Conservation (phyloP, 2,329 filamentous ascomycete genomes). For the Thelonectria rubi region DNA sequence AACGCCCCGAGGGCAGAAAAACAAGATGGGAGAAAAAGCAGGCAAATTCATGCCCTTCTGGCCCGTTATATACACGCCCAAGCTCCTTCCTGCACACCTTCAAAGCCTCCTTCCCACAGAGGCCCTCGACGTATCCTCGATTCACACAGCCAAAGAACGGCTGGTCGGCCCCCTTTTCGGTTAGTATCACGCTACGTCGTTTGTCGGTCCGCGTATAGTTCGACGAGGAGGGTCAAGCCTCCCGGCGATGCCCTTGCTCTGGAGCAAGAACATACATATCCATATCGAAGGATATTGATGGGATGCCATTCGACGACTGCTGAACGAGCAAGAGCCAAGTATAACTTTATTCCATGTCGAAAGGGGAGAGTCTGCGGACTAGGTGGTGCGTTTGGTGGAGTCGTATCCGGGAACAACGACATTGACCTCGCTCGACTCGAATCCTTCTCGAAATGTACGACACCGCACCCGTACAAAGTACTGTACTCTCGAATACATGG, state of each 20-base stretch:
- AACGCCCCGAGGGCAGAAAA: too few relatives aligned
- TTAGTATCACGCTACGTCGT: background rate
- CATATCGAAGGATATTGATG: background rate
- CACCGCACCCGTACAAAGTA: background rate
- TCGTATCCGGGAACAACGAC: slow-evolving; percentile 2
- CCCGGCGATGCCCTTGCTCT: background rate
- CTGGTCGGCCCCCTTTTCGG: slow-evolving; percentile 8
- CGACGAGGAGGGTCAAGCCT: background rate
- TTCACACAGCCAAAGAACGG: background rate
- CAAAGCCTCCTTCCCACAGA: too few relatives aligned
- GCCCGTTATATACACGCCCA: too few relatives aligned
- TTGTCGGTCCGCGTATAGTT: slow-evolving; percentile 14
- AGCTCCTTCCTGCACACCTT: too few relatives aligned
- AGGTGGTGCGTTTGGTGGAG: slow-evolving; percentile 14
- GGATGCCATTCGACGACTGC: background rate
- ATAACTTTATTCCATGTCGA: slow-evolving; percentile 23
- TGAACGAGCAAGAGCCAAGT: slow-evolving; percentile 18
- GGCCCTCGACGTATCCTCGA: too few relatives aligned
- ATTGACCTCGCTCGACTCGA: background rate
- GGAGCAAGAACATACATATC: background rate
- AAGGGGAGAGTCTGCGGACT: slow-evolving; percentile 1
- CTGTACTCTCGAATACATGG: background rate
- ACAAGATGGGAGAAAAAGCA: too few relatives aligned
- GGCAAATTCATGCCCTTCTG: too few relatives aligned
- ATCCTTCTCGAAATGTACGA: background rate